phyloP scores from a whole-genome alignment of 2,329 filamentous ascomycete genomes.

The Bipolaris oryzae region DNA sequence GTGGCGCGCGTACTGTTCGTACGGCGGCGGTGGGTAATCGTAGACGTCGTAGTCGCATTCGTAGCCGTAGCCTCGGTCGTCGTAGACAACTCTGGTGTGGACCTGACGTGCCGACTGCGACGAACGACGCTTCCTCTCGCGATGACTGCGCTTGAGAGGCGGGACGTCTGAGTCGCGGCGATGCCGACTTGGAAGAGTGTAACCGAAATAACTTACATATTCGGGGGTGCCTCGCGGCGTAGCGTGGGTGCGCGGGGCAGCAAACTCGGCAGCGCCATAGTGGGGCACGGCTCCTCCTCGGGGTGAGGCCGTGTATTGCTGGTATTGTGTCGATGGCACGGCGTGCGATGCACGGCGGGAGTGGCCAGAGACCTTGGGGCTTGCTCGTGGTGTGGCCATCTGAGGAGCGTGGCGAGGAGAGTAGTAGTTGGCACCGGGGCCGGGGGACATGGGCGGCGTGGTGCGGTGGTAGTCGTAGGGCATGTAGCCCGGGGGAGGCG shows the following conservation, averaged over 20 bases:
- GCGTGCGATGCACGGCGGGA: slow-evolving; percentile 62
- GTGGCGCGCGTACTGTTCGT: slow-evolving; percentile 57
- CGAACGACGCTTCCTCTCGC: slow-evolving; percentile 56
- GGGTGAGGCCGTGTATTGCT: slow-evolving; percentile 41
- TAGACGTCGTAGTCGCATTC: slow-evolving; percentile 54
- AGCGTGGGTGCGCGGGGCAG: slow-evolving; percentile 48
- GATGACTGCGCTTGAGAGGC: slow-evolving; percentile 49
- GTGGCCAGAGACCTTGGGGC: slow-evolving; percentile 57
- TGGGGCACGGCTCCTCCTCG: slow-evolving; percentile 49
- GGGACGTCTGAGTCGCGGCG: slow-evolving; percentile 47
- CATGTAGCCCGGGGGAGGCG: slow-evolving; percentile 47
- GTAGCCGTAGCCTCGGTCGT: slow-evolving; percentile 57
- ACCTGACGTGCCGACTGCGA: slow-evolving; percentile 60
- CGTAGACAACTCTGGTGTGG: slow-evolving; percentile 63
- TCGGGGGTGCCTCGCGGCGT: slow-evolving; percentile 63
- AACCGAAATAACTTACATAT: slow-evolving; percentile 68
- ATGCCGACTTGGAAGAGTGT: slow-evolving; percentile 51
- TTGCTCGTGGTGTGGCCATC: slow-evolving; percentile 55
- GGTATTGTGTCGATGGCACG: slow-evolving; percentile 52
- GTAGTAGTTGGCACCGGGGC: slow-evolving; percentile 56
- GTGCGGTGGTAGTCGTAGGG: slow-evolving; percentile 44
- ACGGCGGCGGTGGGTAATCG: slow-evolving; percentile 57
- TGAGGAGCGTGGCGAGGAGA: slow-evolving; percentile 59
- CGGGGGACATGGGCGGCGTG: slow-evolving; percentile 55
- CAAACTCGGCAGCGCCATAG: slow-evolving; percentile 50